phyloP scores from a whole-genome alignment of 2,329 filamentous ascomycete genomes.

The Domatiomyces catenatus region DNA sequence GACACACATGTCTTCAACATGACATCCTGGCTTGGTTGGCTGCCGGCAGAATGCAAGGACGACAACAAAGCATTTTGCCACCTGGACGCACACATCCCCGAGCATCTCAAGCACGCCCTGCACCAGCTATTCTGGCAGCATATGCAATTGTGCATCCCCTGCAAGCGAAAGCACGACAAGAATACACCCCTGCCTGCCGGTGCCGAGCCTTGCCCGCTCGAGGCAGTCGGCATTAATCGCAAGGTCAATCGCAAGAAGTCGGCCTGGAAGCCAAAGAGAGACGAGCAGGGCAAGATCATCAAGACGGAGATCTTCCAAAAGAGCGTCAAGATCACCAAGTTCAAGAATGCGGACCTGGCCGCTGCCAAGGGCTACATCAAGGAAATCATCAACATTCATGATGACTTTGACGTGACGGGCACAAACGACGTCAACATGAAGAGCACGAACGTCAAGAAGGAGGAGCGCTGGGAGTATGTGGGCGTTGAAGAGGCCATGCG shows the following conservation, averaged over 20 bases:
- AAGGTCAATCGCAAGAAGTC: neutral
- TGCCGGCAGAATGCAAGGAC: slow-evolving; percentile 30
- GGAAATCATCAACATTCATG: slow-evolving; percentile 7
- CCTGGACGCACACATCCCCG: slow-evolving; percentile 43
- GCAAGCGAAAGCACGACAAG: slow-evolving; percentile 41
- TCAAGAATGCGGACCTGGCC: slow-evolving; percentile 1
- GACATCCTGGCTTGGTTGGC: slow-evolving; percentile 46
- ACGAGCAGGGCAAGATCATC: neutral
- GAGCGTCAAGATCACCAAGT: slow-evolving; percentile 1
- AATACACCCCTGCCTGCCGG: slow-evolving; percentile 44
- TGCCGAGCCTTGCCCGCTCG: slow-evolving; percentile 22
- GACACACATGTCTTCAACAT: slow-evolving; percentile 52
- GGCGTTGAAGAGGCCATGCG: neutral
- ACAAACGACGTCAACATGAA: slow-evolving; percentile 3
- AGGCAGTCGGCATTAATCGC: slow-evolving; percentile 5
- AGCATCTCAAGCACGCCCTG: slow-evolving; percentile 47
- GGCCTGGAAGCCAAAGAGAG: neutral
- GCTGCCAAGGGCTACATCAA: slow-evolving; percentile 4
- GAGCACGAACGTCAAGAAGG: neutral
- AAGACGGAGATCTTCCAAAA: neutral
- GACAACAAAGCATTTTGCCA: slow-evolving; percentile 24
- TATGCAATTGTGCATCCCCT: slow-evolving; percentile 43
- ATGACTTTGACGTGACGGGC: no score
- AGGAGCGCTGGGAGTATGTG: neutral
- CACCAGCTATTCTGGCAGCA: slow-evolving; percentile 48